These are phyloP conservation scores for Pyrus hybrid DNA, from an alignment of 331 rosid species.

Conservation along the genomic window DNA sequence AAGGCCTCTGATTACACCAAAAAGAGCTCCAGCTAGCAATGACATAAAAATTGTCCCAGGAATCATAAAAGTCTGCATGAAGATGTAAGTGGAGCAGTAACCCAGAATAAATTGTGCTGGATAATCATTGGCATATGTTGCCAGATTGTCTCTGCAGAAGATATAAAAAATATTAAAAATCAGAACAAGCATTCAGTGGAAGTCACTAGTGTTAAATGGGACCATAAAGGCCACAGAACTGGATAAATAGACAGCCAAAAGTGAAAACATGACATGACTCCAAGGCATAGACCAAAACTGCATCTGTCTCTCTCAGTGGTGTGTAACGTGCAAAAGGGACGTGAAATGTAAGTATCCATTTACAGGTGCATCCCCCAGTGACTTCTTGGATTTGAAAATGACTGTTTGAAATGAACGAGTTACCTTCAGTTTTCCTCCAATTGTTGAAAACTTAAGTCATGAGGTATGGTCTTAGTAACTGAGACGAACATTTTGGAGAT, in stretches of 20 bases:
- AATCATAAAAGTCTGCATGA: slow-evolving; percentile 99
- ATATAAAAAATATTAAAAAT: background rate
- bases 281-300: background rate
- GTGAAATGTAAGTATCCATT: background rate
- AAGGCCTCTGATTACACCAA: slow-evolving; percentile 76
- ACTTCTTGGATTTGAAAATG: background rate
- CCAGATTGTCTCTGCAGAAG: slow-evolving; percentile 58
- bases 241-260: background rate
- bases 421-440: background rate
- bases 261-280: background rate
- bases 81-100: slow-evolving; percentile 90
- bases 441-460: background rate
- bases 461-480: background rate
- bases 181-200: background rate
- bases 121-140: slow-evolving; percentile 51
- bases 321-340: background rate
- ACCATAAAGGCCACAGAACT: background rate
- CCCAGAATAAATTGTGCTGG: slow-evolving; percentile 85
- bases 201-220: background rate
- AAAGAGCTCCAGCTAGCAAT: slow-evolving; percentile 94
- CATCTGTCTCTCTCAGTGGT: background rate
- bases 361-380: background rate
- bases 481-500: background rate
- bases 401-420: background rate
- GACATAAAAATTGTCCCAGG: slow-evolving; percentile 99